Evolutionary conservation across 805 yeast species (phyloP), one percentile per base, ranked within the genome.

Genomic region (Saccharomycopsis babjevae): DNA sequence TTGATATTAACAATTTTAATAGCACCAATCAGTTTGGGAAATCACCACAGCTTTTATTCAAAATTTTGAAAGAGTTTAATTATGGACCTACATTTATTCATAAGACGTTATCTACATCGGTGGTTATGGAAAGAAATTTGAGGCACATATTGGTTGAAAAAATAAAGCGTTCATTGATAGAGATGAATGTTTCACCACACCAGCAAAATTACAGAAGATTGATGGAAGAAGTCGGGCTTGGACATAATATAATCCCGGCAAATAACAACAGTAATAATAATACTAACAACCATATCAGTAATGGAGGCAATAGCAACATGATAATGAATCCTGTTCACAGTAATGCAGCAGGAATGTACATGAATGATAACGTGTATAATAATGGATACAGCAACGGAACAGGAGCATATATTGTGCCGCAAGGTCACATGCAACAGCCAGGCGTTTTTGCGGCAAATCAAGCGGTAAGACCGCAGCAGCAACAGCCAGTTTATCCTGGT

Each of bases 211-310:
- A 89, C 72, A 88, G 89, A 69, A 83, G 96, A 65, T 76, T 94
- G 61, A 81, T 92, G 80, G 98, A 93, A 67, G 98, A 93, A 72
- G 93, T 91, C 64, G 97, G 97, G 2, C 75, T 92, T 58, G 42
- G 39, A 16, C 18, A 20, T 18, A 40, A 22, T 22, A 34, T 30
- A 28, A 40, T 10, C 13, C 3, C 50, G 11, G n/a, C 55, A 1
- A 54, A 25, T 22, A 60, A 11, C 25, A 36, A 16, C 13, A 25
- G 25, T 20, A 57, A 57, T n/a, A 55, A 16, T 55, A 39, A 18
- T 38, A 34, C 34, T 6, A 55, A 15, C 13, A 54, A 30, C 25
- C 15, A 52, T 52, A 25, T 3, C 13, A 30, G 20, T 52, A 18
- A 52, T 52, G 38, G 38, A 25, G 38, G 20, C 16, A 55, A 38